phyloP scores from a whole-genome alignment of 1,284 basidiomycete genomes.

The Wallemia ichthyophaga region DNA sequence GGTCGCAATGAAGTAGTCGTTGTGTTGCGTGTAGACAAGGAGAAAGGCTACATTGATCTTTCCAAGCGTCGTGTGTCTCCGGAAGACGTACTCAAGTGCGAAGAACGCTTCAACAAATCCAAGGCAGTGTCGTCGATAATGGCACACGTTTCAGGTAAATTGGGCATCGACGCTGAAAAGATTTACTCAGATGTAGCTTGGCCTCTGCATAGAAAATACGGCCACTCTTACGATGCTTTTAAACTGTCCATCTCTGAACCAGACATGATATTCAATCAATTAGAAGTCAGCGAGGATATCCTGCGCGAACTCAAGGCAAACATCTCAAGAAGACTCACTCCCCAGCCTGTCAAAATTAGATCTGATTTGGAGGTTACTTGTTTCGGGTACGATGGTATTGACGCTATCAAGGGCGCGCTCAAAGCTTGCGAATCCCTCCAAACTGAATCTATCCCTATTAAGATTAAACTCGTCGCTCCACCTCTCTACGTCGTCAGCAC shows the following conservation, averaged over 20 bases:
- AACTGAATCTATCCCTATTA: conserved; percentile 76
- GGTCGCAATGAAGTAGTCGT: conserved; percentile 97
- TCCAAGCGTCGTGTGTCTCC: conserved; percentile 98
- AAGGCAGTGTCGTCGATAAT: conserved; percentile 82
- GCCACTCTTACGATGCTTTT: conserved; percentile 93
- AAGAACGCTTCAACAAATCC: conserved; percentile 93
- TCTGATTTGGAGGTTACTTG: conserved; percentile 94
- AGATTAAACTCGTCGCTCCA: conserved; percentile 85
- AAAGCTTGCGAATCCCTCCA: conserved; percentile 59
- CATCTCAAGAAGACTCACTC: conserved; percentile 80
- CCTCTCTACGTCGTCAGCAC: conserved; percentile 86
- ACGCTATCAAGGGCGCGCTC: conserved; percentile 80
- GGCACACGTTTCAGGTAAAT: conserved; percentile 70
- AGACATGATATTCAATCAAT: conserved; percentile 47
- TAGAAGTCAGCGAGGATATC: conserved; percentile 29
- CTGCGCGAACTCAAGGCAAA: conserved; percentile 43
- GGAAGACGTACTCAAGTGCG: conserved; percentile 93
- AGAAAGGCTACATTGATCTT: conserved; percentile 98
- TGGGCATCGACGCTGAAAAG: conserved; percentile 23
- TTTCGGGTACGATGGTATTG: conserved; percentile 89
- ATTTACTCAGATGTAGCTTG: conserved; percentile 77
- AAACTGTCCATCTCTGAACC: conserved; percentile 75
- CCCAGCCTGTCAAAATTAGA: conserved; percentile 94
- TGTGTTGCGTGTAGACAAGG: conserved; percentile 91
- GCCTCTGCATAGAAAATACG: conserved; percentile 75